Evolutionary conservation across 2,329 filamentous ascomycete genomes (phyloP), one percentile per base, ranked within the genome.

Genomic region (Pseudogymnoascus sp.): DNA sequence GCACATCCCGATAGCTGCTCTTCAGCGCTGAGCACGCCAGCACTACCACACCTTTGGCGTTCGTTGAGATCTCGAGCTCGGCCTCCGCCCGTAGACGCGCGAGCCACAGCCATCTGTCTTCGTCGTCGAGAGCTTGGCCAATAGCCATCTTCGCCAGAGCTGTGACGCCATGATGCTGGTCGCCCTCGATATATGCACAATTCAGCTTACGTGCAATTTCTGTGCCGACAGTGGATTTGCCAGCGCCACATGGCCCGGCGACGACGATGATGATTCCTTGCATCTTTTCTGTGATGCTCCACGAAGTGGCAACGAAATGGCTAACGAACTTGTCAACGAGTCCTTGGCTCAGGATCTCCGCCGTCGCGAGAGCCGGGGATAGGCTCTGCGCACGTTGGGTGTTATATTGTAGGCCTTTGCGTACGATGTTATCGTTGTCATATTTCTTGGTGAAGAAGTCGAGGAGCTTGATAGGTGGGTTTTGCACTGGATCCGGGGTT

Each of bases 381-480:
- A 68, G 53, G 14, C 43, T 65, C 28, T 61, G 50, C 14, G 63
- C 64, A 46, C 59, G 33, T 8, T 53, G 64, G 7, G 63, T 67
- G 35, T 66, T 62, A 22, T 67, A 67, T 11, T 28, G 46, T 8
- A 66, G 62, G 0, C 73, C 75, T 22, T 73, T 72, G 24, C 75
- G 68, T 0, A 72, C 74, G 0, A 75, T 72, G 3, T 69, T 72
- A 19, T 78, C 76, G 46, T 78, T 77, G 59, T 80, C 78, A 65
- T 84, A 84, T 68, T 84, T 84, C 2, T 68, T 72, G 60, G 71
- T 72, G 66, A 82, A 84, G 26, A 80, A 79, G 50, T 82, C 80
- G 0, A 84, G 66, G 41, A 85, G 73, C 74, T 84, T 84, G 61
- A 83, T 70, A 12, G 78, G 80, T 0, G 81, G 81, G 66, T 83